phyloP scores from a whole-genome alignment of 208 protist species.

The Crithidia brevicula region DNA sequence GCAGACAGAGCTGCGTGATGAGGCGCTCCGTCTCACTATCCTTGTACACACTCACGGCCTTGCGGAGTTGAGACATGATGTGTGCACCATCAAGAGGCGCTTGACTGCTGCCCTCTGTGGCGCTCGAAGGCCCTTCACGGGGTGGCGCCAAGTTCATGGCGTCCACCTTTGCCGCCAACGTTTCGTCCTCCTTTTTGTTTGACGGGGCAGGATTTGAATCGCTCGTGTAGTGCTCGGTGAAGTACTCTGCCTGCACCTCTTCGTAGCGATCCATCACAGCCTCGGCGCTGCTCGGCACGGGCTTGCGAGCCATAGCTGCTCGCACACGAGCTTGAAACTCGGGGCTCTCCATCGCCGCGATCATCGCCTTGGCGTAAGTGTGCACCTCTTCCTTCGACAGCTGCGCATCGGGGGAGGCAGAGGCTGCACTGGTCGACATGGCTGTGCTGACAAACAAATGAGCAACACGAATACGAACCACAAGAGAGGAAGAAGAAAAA shows the following conservation, averaged over 20 bases:
- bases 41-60: conserved; percentile 59
- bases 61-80: conserved; percentile 50
- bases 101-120: neutral
- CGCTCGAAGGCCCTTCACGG: too few species aligned
- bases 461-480: neutral
- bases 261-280: conserved; percentile 71
- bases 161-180: neutral
- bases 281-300: conserved; percentile 42
- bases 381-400: conserved; percentile 52
- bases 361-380: conserved; percentile 46
- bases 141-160: neutral
- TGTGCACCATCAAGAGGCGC: conserved; percentile 29
- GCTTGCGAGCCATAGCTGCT: conserved; percentile 22
- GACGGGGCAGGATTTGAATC: conserved; percentile 2
- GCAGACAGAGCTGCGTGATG: conserved; percentile 67
- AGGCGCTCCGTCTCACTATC: conserved; percentile 59
- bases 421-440: neutral
- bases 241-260: conserved; percentile 61
- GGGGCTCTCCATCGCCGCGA: conserved; percentile 48
- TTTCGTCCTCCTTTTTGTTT: neutral
- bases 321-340: conserved; percentile 46
- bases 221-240: too few species aligned
- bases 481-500: neutral
- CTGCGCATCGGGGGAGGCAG: neutral
- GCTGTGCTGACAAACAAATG: neutral